Evolutionary conservation across 192 early-diverging fungal genomes (phyloP).

Genomic region (Chytriomyces sp.): DNA sequence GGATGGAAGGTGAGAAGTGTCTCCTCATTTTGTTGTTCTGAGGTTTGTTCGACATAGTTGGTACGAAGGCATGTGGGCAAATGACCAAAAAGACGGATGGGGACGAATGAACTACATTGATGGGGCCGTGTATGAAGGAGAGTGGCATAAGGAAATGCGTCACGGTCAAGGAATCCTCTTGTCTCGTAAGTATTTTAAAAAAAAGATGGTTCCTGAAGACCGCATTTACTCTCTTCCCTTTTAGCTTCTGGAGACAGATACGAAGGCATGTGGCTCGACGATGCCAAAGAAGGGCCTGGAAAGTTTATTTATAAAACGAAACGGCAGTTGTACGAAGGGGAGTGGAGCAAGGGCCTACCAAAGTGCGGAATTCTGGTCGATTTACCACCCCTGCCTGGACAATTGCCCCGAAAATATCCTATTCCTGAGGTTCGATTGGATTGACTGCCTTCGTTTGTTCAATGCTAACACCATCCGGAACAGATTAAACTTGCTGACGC

Average conservation of each 20-base stretch:
- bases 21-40: too few relatives aligned
- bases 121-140: constrained; percentile 59
- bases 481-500: constrained; percentile 46
- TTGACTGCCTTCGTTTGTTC: not conserved
- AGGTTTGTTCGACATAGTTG: too few relatives aligned
- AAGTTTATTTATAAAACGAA: constrained; percentile 57
- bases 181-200: constrained; percentile 33
- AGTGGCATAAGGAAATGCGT: constrained; percentile 59
- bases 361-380: constrained; percentile 60
- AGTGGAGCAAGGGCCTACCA: constrained; percentile 58
- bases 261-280: constrained; percentile 63
- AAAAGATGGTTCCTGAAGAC: not conserved
- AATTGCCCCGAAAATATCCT: constrained; percentile 41
- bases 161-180: constrained; percentile 63
- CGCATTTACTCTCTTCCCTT: constrained; percentile 10
- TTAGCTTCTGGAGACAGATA: constrained; percentile 60
- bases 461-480: not conserved
- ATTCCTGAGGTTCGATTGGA: constrained; percentile 44
- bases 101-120: constrained; percentile 55
- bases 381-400: constrained; percentile 44
- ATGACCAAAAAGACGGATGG: constrained; percentile 60
- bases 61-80: constrained; percentile 59
- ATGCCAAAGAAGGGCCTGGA: constrained; percentile 65
- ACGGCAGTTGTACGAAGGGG: constrained; percentile 60
- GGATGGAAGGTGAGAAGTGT: too few relatives aligned